Conservation (phyloP, 2,329 filamentous ascomycete genomes). For the Aspergillus hiratsukae region DNA sequence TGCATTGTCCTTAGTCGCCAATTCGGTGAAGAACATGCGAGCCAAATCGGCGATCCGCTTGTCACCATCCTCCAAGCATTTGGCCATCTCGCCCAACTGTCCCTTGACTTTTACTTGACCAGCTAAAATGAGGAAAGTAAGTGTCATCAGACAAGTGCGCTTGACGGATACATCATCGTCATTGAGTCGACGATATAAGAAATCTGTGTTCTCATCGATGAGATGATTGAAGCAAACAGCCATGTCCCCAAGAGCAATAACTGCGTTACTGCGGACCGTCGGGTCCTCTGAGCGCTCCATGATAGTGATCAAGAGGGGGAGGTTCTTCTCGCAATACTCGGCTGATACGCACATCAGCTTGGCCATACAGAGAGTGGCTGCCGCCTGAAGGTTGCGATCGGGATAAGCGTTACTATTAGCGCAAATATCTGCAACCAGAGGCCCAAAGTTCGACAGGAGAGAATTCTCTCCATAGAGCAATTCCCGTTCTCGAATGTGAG, state of each 20-base stretch:
- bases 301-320: conserved; percentile 92
- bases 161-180: conserved; percentile 88
- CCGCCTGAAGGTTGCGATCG: conserved; percentile 84
- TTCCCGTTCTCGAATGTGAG: conserved; percentile 78
- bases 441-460: conserved; percentile 84
- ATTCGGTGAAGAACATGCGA: conserved; percentile 96
- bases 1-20: conserved; percentile 96
- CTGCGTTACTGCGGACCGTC: conserved; percentile 90
- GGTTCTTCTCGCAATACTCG: conserved; percentile 91
- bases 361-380: conserved; percentile 88
- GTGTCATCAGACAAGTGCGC: conserved; percentile 94
- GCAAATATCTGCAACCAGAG: conserved; percentile 88
- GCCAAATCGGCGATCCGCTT: conserved; percentile 89
- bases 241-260: conserved; percentile 97
- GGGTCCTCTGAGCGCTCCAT: conserved; percentile 92
- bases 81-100: conserved; percentile 97
- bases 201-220: conserved; percentile 98
- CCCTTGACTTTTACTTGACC: conserved; percentile 99
- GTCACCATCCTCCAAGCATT: conserved; percentile 95
- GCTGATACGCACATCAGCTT: conserved; percentile 98
- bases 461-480: conserved; percentile 78
- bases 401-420: conserved; percentile 89
- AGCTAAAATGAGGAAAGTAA: conserved; percentile 94
- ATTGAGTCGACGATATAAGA: conserved; percentile 87
- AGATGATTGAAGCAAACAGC: conserved; percentile 99